phyloP scores from a whole-genome alignment of 768 basidiomycete genomes.

The Trametes sanguinea region DNA sequence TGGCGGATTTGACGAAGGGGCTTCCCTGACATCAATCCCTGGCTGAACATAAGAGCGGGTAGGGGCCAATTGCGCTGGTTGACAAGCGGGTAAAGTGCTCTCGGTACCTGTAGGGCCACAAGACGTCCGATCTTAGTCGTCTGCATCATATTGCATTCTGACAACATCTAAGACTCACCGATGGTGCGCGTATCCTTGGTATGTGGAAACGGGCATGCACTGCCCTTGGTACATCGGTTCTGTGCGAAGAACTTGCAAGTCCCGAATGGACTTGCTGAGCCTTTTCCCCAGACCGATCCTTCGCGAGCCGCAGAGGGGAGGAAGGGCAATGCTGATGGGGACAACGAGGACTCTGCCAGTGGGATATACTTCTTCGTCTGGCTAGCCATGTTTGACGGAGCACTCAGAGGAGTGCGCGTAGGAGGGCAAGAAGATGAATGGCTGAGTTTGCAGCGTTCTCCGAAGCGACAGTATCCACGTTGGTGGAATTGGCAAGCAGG shows the following conservation, averaged over 20 bases:
- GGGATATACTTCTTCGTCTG: no score
- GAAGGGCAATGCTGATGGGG: no score
- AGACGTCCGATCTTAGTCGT: no score
- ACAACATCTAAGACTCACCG: not conserved
- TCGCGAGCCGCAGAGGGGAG: no score
- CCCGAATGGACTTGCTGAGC: not conserved
- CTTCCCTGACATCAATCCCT: no score
- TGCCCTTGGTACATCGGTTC: slow-evolving; percentile 5
- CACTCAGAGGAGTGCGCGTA: no score
- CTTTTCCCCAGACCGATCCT: not conserved
- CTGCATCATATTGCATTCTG: no score
- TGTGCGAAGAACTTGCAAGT: slow-evolving; percentile 16
- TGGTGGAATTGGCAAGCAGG: not conserved
- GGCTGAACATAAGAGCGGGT: no score
- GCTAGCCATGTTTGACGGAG: no score
- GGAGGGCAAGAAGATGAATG: not conserved
- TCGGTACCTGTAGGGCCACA: no score
- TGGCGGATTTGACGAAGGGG: not conserved
- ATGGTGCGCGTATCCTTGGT: not conserved
- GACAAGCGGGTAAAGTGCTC: not conserved
- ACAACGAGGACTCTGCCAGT: no score
- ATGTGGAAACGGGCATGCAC: slow-evolving; percentile 13
- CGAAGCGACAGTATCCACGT: slow-evolving; percentile 1
- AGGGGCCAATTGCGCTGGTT: not conserved
- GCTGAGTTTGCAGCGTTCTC: not conserved